A percentile compares a stretch with the other conserved stretches of the same genome.
phyloP scores from a whole-genome alignment of 1,139 yeast species.

The Geotrichum carabidarum region DNA sequence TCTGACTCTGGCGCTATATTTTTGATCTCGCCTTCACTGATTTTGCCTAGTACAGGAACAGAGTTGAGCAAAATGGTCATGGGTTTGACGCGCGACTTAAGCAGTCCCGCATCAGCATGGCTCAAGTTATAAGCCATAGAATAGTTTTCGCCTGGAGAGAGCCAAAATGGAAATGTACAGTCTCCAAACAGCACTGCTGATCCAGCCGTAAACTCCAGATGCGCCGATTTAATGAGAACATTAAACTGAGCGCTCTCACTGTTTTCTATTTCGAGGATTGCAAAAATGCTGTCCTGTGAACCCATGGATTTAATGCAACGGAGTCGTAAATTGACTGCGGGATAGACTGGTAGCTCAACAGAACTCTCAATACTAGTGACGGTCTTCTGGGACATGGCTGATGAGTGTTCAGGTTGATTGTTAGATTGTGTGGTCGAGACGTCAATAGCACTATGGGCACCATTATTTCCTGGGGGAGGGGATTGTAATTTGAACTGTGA shows the following conservation, averaged over 20 bases:
- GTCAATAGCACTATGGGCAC: constrained; percentile 3
- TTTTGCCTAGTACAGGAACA: constrained; percentile 29
- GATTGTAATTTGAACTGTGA: constrained; percentile 6
- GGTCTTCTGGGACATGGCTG: constrained; percentile 2
- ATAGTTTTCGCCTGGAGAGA: constrained; percentile 35
- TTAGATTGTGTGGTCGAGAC: background rate
- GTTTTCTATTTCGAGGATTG: constrained; percentile 54
- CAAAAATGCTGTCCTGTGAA: constrained; percentile 47
- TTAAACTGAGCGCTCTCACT: constrained; percentile 38
- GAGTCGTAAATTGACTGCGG: constrained; percentile 52
- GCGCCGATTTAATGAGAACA: constrained; percentile 37
- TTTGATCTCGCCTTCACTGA: constrained; percentile 9
- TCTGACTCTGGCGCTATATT: background rate
- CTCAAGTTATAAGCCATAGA: constrained; percentile 32
- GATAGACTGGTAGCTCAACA: constrained; percentile 41
- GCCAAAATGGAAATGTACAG: constrained; percentile 33
- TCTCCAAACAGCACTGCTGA: constrained; percentile 38
- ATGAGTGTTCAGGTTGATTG: background rate
- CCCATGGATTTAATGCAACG: constrained; percentile 57
- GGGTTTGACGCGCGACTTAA: constrained; percentile 25
- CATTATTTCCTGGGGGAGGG: constrained; percentile 11
- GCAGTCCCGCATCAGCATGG: constrained; percentile 27
- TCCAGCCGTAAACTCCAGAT: constrained; percentile 44
- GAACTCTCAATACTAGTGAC: constrained; percentile 12
- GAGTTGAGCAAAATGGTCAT: constrained; percentile 28